These are phyloP conservation scores for Allantophomopsis cytisporea DNA, from an alignment of 2,329 filamentous ascomycete species.

Conservation along the genomic window DNA sequence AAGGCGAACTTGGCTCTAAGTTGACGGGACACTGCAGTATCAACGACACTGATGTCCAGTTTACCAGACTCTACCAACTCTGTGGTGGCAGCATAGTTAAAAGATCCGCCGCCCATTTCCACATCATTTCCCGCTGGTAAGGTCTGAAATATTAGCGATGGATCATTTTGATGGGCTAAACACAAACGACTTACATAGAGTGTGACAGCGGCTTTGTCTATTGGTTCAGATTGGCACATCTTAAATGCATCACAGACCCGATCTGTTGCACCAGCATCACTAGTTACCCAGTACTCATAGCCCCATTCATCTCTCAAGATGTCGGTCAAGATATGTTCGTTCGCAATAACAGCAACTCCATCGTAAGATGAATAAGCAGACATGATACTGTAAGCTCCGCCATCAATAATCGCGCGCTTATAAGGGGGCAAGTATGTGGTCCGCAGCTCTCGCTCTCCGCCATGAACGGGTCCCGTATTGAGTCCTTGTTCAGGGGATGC, in stretches of 20 bases:
- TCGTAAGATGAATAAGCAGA: slow-evolving; percentile 65
- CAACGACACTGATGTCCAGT: slow-evolving; percentile 42
- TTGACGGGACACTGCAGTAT: slow-evolving; percentile 51
- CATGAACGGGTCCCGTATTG: slow-evolving; percentile 46
- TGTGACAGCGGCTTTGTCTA: slow-evolving; percentile 53
- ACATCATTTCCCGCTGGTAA: slow-evolving; percentile 58
- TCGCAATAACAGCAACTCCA: slow-evolving; percentile 52
- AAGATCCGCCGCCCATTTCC: slow-evolving; percentile 67
- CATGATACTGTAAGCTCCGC: slow-evolving; percentile 56
- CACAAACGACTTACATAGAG: slow-evolving; percentile 27
- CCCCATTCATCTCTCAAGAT: slow-evolving; percentile 62
- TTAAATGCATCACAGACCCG: slow-evolving; percentile 50
- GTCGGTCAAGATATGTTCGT: slow-evolving; percentile 50
- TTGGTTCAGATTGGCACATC: slow-evolving; percentile 43
- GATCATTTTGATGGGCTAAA: neutral
- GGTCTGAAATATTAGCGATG: slow-evolving; percentile 20
- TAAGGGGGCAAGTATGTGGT: slow-evolving; percentile 46
- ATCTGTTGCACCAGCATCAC: slow-evolving; percentile 59
- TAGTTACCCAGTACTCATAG: slow-evolving; percentile 52
- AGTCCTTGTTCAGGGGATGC: slow-evolving; percentile 58
- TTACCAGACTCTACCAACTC: slow-evolving; percentile 47
- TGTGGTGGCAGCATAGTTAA: slow-evolving; percentile 55
- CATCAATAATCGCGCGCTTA: slow-evolving; percentile 59
- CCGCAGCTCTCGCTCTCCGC: slow-evolving; percentile 37
- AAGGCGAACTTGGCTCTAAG: slow-evolving; percentile 55